These are phyloP conservation scores for Geotrichum klebahnii DNA, from an alignment of 1,139 yeast species.

Conservation along the genomic window DNA sequence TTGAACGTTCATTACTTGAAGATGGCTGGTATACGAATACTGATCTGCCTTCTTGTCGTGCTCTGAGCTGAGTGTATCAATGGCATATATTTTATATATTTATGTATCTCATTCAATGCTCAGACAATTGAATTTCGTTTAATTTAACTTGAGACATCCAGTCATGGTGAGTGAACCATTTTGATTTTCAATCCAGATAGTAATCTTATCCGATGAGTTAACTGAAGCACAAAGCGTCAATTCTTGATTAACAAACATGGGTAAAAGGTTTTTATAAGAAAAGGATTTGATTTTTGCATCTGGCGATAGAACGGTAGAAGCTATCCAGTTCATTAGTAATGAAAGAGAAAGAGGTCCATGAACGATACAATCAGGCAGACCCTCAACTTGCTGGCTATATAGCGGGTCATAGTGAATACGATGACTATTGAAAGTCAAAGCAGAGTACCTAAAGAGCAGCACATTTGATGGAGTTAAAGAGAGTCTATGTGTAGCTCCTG, in stretches of 20 bases:
- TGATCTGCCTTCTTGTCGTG: constrained; percentile 16
- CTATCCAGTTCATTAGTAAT: constrained; percentile 52
- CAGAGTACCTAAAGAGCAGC: constrained; percentile 58
- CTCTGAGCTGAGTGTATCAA: background rate
- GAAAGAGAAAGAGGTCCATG: constrained; percentile 82
- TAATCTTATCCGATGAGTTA: constrained; percentile 23
- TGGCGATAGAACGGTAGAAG: constrained; percentile 24
- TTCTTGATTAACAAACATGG: constrained; percentile 43
- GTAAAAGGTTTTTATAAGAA: constrained; percentile 50
- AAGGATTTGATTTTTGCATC: constrained; percentile 36
- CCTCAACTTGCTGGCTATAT: constrained; percentile 54
- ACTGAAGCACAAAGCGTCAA: constrained; percentile 33
- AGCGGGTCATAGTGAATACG: constrained; percentile 65
- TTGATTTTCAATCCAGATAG: constrained; percentile 38
- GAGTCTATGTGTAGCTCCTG: constrained; percentile 24
- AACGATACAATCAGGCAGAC: constrained; percentile 57
- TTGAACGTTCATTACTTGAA: constrained; percentile 31
- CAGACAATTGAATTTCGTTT: background rate
- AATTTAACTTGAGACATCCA: constrained; percentile 25
- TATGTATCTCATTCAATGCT: background rate
- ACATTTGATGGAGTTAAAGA: constrained; percentile 34
- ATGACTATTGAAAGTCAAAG: constrained; percentile 76
- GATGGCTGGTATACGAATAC: constrained; percentile 22
- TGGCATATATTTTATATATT: background rate
- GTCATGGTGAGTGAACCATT: constrained; percentile 30